These are phyloP conservation scores for Spergularia bocconei DNA, from an alignment of 148 eudicot genomes.

Conservation along the genomic window DNA sequence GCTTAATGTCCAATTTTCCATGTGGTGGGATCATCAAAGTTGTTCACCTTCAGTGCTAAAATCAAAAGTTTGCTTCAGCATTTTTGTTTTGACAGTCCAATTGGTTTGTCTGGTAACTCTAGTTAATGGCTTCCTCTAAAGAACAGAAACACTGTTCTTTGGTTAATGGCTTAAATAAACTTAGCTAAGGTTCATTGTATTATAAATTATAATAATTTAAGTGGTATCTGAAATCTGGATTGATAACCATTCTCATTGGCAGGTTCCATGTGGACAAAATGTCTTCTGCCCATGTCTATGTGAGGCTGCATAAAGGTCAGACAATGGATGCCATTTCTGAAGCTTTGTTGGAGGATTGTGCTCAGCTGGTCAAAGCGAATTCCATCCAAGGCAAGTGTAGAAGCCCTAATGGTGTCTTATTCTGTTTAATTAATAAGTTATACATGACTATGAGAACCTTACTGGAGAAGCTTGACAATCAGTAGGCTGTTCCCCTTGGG, in stretches of 20 bases:
- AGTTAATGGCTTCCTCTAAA: neutral
- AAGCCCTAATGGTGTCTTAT: neutral
- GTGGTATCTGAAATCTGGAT: conserved; percentile 4
- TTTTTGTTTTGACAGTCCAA: neutral
- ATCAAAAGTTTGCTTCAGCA: neutral
- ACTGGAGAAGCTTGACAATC: conserved; percentile 8
- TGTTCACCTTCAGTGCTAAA: too few relatives aligned
- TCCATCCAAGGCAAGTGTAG: conserved; percentile 68
- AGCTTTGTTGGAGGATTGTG: conserved; percentile 91
- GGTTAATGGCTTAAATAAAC: neutral
- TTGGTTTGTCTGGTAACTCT: neutral
- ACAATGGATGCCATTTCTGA: conserved; percentile 90
- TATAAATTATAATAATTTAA: too few relatives aligned
- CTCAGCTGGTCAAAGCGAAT: conserved; percentile 91
- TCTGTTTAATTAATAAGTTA: neutral
- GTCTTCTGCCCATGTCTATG: conserved; percentile 98
- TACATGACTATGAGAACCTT: neutral
- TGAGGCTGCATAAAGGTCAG: conserved; percentile 89
- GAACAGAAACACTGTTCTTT: too few relatives aligned
- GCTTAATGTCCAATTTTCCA: neutral
- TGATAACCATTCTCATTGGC: conserved; percentile 22
- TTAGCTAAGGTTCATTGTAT: neutral
- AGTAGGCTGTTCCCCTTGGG: neutral
- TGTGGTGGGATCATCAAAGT: neutral
- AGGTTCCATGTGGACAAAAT: conserved; percentile 99